Percentiles rank a stretch among this genome's conserved stretches.
These are phyloP conservation scores for Capronia epimyces DNA, from an alignment of 2,329 filamentous ascomycete genomes.

Conservation along the genomic window DNA sequence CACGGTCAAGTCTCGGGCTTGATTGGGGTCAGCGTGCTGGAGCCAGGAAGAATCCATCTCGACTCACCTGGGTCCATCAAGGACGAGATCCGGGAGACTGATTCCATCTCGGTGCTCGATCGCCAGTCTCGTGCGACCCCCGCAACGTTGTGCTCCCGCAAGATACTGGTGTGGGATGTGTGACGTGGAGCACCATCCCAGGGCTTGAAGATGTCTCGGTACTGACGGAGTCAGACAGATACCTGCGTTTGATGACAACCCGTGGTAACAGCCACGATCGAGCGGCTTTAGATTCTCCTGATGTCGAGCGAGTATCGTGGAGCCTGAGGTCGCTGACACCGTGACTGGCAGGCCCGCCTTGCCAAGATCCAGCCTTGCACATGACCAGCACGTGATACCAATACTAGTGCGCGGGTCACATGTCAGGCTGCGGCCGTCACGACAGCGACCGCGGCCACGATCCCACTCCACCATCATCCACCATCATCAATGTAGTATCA, in stretches of 20 bases:
- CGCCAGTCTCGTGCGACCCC: slow-evolving; percentile 6
- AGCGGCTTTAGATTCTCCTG: no score
- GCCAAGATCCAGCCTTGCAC: slow-evolving; percentile 2
- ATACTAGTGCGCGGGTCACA: no score
- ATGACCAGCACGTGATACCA: neutral
- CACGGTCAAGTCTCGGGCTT: slow-evolving; percentile 93
- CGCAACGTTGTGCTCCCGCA: neutral
- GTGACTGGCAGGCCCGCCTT: no score
- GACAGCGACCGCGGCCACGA: no score
- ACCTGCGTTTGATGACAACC: no score
- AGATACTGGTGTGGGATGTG: neutral
- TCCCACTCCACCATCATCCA: no score
- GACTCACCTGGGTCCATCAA: slow-evolving; percentile 80
- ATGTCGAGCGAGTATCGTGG: no score
- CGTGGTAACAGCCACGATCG: no score
- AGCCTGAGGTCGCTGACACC: neutral
- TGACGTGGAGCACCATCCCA: neutral
- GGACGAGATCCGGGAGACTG: slow-evolving; percentile 85
- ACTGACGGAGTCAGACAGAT: no score
- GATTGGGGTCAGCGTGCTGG: slow-evolving; percentile 27
- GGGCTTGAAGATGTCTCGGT: neutral
- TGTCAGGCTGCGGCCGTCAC: neutral
- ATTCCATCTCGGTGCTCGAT: slow-evolving; percentile 65
- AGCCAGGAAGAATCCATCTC: slow-evolving; percentile 24
- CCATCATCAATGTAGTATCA: no score